Base-by-base conservation (phyloP, 2,329 filamentous ascomycete genomes). In the Paecilomyces variotii region DNA sequence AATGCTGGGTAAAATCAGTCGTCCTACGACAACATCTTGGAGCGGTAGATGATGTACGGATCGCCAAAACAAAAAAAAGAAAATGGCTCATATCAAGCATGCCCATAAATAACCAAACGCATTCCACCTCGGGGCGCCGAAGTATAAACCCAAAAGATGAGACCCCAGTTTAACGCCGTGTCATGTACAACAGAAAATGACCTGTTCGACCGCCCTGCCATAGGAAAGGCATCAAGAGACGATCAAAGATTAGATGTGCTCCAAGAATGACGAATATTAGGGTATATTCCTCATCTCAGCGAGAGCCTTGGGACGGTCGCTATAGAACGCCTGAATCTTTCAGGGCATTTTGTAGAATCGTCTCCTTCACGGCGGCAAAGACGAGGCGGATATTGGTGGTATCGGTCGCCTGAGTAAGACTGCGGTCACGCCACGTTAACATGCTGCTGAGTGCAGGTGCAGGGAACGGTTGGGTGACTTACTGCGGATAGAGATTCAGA, bases 361-460 rank as follows among this genome's bases (percentile, higher is more conserved):
- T 99, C 78, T 99, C 94, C 75, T 99, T 99, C 61, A 99, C 94
- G 7, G 94, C 94, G 34, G 93, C 94, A 76, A 99, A 99, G 54
- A 99, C 94, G 39, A 99, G 84, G 64, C 94, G 90, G 69, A 99
- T 97, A 71, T 99, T 99, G 56, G 92, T 97, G 3, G 94, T 99
- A 74, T 99, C 94, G 63, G 94, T 99, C 53, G 94, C 94, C 88
- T 99, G 94, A 34, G 94, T 99, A 62, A 99, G 84, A 76, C 93
- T 97, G 67, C 19, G 55, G 61, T 72, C 62, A 69, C 67, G 68
- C 60, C 69, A 62, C 64, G 53, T 45, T 30, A 10, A 26, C 27
- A n/a, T 49, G n/a, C 11, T 10, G 45, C 57, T 25, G 25, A 49
- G 26, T 55, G 4, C 12, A 19, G 12, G 3, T 53, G 6, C 28